Evolutionary conservation across 2,329 filamentous ascomycete genomes (phyloP).

Genomic region (Colletotrichum tropicicola): DNA sequence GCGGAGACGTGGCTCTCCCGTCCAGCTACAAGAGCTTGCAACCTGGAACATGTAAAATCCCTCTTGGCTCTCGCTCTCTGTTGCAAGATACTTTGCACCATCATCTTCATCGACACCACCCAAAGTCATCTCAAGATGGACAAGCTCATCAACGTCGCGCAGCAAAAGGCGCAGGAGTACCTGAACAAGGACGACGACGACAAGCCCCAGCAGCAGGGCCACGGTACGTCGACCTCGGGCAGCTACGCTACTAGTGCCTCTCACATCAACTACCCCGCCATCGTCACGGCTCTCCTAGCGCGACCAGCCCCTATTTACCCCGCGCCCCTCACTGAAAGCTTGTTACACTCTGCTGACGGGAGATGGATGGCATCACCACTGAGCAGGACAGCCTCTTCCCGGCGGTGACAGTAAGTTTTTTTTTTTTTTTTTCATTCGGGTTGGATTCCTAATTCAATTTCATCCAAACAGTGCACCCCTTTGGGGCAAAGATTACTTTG

Average conservation of each 20-base stretch:
- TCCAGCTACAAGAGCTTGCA: slow-evolving; percentile 12
- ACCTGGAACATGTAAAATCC: not conserved
- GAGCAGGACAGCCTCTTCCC: slow-evolving; percentile 20
- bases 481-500: too few species aligned
- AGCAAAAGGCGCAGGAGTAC: slow-evolving; percentile 44
- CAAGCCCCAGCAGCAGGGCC: slow-evolving; percentile 16
- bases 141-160: slow-evolving; percentile 41
- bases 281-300: not conserved
- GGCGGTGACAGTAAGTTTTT: slow-evolving; percentile 40
- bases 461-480: too few species aligned
- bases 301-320: not conserved
- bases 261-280: slow-evolving; percentile 22
- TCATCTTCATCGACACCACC: not conserved
- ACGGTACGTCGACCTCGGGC: slow-evolving; percentile 2
- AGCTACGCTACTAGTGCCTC: not conserved
- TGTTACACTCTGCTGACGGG: slow-evolving; percentile 17
- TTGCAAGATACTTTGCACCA: not conserved
- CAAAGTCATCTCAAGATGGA: slow-evolving; percentile 41
- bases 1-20: slow-evolving; percentile 19
- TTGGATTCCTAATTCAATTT: not conserved
- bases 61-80: not conserved
- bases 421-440: not conserved
- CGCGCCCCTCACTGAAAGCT: slow-evolving; percentile 10
- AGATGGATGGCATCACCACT: not conserved
- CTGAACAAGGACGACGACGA: slow-evolving; percentile 40